Evolutionary conservation across 169 alveolate genomes (phyloP), one percentile per base, ranked within the genome.

Genomic region (Eimeria brunetti): DNA sequence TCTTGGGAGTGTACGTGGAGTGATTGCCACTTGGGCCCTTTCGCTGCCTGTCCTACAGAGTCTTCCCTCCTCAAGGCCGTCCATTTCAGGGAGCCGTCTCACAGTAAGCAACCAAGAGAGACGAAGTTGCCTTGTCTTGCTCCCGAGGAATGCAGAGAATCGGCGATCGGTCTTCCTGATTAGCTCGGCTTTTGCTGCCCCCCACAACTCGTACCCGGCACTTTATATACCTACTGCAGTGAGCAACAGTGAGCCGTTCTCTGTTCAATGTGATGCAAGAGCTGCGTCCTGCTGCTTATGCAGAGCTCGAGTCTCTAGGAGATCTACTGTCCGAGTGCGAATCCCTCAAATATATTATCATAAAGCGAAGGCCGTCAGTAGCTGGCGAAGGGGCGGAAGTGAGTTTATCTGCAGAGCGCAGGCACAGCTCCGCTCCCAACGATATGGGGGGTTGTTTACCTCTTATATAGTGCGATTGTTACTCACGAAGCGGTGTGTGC

Each of bases 21-120:
- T 20, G 51, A 11, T 0, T 41, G 30, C 85, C 85, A 16, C 3
- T n/a, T 36, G 30, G 84, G 49, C n/a, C 0, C 36, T 46, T 51
- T 11, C 64, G 49, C 67, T 44, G 58, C 22, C 30, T 56, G 91
- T 27, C 38, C 44, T 30, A 11, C 75, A 83, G 91, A 83, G 46
- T 75, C 76, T 36, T 83, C 91, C n/a, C 91, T 83, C 76, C 91
- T 83, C 36, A 83, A 83, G 58, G 91, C 91, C 14, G 76, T 58
- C 33, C 91, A 83, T 22, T 58, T 51, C 64, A 83, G 91, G 56
- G 91, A 83, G 44, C 69, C 75, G 38, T 33, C 76, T 30, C 91
- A 56, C 33, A 83, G 91, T 83, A 83, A 56, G 91, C 46, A 80
- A 11, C 27, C 36, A 44, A 24, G 38, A 38, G 53, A 20, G n/a